Evolutionary conservation across 345 rosid species (phyloP).

Genomic region (Rhizophora apiculata): DNA sequence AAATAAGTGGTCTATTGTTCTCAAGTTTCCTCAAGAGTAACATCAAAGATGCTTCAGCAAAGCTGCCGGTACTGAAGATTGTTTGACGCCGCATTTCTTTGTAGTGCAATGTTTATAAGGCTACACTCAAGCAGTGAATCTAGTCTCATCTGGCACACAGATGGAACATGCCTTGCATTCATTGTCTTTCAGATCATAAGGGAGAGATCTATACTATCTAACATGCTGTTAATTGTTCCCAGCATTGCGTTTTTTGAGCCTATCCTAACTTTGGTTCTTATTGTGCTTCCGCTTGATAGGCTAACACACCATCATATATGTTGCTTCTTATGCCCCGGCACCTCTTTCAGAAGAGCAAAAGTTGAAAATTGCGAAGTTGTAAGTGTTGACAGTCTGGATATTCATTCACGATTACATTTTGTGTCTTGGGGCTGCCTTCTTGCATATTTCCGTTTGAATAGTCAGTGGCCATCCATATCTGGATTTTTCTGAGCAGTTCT

Average conservation of each 20-base stretch:
- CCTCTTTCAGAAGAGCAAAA: slow-evolving; percentile 98
- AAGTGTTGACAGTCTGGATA: slow-evolving; percentile 20
- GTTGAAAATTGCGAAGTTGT: slow-evolving; percentile 81
- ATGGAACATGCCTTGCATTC: not conserved
- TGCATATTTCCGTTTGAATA: not conserved
- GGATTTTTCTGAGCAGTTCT: not conserved
- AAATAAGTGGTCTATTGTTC: slow-evolving; percentile 15
- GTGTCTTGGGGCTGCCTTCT: not conserved
- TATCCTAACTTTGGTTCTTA: not conserved
- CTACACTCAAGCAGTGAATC: not conserved
- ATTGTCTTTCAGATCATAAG: not conserved
- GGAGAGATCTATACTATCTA: not conserved
- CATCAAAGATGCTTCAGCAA: slow-evolving; percentile 76
- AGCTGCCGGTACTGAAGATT: slow-evolving; percentile 63
- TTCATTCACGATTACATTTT: not conserved
- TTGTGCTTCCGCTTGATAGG: slow-evolving; percentile 9
- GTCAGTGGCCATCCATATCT: too few species aligned
- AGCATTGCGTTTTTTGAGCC: not conserved
- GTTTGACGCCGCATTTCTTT: not conserved
- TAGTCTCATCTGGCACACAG: not conserved
- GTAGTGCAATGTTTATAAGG: not conserved
- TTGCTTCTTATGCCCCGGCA: slow-evolving; percentile 88
- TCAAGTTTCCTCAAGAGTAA: slow-evolving; percentile 60
- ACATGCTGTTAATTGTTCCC: slow-evolving; percentile 4
- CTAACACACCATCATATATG: slow-evolving; percentile 74